Base-by-base conservation (phyloP, 1,284 basidiomycete genomes). In the Ceratobasidium sp. region DNA sequence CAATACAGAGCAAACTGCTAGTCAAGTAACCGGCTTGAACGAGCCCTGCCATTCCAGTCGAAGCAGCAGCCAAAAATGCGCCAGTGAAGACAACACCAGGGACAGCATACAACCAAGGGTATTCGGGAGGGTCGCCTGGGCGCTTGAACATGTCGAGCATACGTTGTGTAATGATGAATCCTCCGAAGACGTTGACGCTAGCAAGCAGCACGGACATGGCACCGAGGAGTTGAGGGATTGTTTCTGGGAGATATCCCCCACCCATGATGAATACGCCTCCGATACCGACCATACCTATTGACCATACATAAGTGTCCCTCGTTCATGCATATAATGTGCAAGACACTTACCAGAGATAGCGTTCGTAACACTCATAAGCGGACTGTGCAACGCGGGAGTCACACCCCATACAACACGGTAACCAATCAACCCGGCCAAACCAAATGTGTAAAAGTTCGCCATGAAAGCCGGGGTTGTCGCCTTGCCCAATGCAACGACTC, bases 61-160 rank as follows among this genome's bases (percentile, higher is more conserved):
- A 90, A 14, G 90, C 91, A 45, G 92, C 91, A 70, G 88, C 87
- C 71, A 94, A 79, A 81, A 92, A 93, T 0, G 90, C 93, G 48
- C 91, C 91, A 1, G 90, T 89, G 78, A 94, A 94, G 2, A 93
- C 85, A 1, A 88, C 84, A 18, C 89, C 93, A 23, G 92, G 92
- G 72, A 93, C 80, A 28, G 85, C 86, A 77, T 94, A 94, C 18
- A 94, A 81, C 88, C 89, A 93, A 0, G 88, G 86, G 79, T 93
- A 94, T 78, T 94, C 92, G 2, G 92, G 92, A 18, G 92, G 93
- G 80, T 94, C 92, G 62, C 87, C 90, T 0, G 89, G 88, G 57
- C 92, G 88, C 81, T 92, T 92, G 81, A 94, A 94, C 89, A 94
- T 93, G 78, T 94, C 92, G 75, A 94, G 83, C 93, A 94, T 94